A percentile compares a stretch with the other conserved stretches of the same genome.
Evolutionary conservation across 441 rosid species (phyloP).

Genomic region (Mallotus repandus): DNA sequence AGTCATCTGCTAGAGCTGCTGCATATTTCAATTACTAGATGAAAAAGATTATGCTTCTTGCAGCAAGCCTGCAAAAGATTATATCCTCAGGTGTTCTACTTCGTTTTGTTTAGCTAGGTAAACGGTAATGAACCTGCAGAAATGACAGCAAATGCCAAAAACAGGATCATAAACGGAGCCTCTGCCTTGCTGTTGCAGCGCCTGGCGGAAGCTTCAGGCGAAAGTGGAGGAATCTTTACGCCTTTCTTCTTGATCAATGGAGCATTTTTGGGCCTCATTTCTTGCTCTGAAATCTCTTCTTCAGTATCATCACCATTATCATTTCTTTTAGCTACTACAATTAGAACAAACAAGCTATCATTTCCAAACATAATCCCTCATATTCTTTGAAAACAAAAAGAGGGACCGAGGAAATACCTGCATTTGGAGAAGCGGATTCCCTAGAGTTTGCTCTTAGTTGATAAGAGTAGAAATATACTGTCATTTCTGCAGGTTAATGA

Average conservation of each 20-base stretch:
- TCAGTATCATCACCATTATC: constrained; percentile 11
- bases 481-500: too few relatives aligned
- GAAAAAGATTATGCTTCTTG: too few relatives aligned
- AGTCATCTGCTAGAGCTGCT: neutral
- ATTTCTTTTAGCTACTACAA: neutral
- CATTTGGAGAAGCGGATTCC: neutral
- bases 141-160: constrained; percentile 49
- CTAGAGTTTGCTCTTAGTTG: constrained; percentile 10
- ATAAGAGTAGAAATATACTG: constrained; percentile 7
- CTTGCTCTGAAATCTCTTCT: constrained; percentile 8
- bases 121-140: constrained; percentile 38
- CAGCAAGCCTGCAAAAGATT: too few relatives aligned
- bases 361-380: neutral
- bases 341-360: neutral
- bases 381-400: neutral
- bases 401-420: neutral
- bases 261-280: constrained; percentile 36
- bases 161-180: constrained; percentile 37
- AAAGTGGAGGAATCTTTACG: constrained; percentile 17
- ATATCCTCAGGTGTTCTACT: too few relatives aligned
- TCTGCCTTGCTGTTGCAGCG: constrained; percentile 40
- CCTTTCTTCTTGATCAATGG: constrained; percentile 26
- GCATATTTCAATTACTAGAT: neutral
- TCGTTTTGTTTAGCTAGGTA: too few relatives aligned
- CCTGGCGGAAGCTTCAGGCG: constrained; percentile 39